Evolutionary conservation across 768 basidiomycete genomes (phyloP).

Genomic region (Heimioporus sp.): DNA sequence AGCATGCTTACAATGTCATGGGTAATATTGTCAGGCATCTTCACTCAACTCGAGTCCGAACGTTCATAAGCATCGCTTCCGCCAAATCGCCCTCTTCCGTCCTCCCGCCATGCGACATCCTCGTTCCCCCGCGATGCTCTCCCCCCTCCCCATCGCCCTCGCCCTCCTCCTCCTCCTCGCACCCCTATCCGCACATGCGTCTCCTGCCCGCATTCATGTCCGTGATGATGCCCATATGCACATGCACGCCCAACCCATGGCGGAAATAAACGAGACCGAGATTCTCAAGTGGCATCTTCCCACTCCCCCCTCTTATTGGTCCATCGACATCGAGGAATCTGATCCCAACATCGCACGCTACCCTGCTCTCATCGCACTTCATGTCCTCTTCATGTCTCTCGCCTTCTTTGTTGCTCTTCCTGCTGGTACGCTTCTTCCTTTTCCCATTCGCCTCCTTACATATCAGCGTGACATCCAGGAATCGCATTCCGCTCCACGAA

Average conservation of each 20-base stretch:
- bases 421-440: conserved; percentile 50
- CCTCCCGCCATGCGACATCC: not conserved
- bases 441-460: not conserved
- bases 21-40: too few relatives aligned
- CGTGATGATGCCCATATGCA: conserved; percentile 42
- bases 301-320: conserved; percentile 80
- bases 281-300: conserved; percentile 61
- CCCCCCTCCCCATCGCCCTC: not conserved
- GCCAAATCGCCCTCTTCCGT: not conserved
- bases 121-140: conserved; percentile 1
- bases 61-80: conserved; percentile 13
- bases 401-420: conserved; percentile 87
- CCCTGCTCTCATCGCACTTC: conserved; percentile 70
- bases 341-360: conserved; percentile 46
- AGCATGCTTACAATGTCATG: not conserved
- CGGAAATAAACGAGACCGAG: conserved; percentile 77
- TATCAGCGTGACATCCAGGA: conserved; percentile 40
- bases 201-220: conserved; percentile 11
- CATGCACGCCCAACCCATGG: conserved; percentile 47
- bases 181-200: conserved; percentile 18
- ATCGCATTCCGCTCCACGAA: conserved; percentile 79
- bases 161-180: conserved; percentile 6
- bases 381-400: conserved; percentile 68
- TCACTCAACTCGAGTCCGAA: not conserved
- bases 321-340: conserved; percentile 66